Conservation (phyloP, 2,329 filamentous ascomycete species). For the Pseudodiploospora longispora region DNA sequence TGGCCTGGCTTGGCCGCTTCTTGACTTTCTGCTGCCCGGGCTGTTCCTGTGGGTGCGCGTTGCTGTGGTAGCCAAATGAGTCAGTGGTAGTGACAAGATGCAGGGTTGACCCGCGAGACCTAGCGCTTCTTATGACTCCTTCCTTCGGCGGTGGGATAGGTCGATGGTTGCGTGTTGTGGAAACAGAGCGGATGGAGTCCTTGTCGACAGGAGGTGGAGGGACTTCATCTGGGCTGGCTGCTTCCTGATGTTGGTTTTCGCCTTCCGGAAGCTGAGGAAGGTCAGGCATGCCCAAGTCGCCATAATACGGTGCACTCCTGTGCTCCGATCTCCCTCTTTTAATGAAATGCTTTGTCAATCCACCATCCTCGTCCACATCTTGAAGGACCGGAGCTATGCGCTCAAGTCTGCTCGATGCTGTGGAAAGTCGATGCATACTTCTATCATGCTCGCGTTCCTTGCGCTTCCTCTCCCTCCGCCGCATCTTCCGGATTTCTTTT, state of each 20-base stretch:
- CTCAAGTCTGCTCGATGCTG: conserved; percentile 80
- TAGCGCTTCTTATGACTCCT: conserved; percentile 55
- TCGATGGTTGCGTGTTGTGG: conserved; percentile 67
- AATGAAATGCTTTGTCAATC: conserved; percentile 36
- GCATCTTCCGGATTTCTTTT: conserved; percentile 86
- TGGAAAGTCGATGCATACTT: conserved; percentile 73
- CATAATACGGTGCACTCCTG: conserved; percentile 57
- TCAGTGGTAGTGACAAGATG: conserved; percentile 69
- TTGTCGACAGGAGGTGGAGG: conserved; percentile 72
- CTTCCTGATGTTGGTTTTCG: conserved; percentile 28
- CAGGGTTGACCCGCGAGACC: conserved; percentile 74
- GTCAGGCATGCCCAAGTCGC: conserved; percentile 60
- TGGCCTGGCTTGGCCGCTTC: conserved; percentile 50
- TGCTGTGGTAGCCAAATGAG: conserved; percentile 30
- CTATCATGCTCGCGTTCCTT: conserved; percentile 79
- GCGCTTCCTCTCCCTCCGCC: conserved; percentile 69
- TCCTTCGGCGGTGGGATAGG: conserved; percentile 84
- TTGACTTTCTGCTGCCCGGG: conserved; percentile 37
- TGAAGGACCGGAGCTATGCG: conserved; percentile 68
- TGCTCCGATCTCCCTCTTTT: conserved; percentile 68
- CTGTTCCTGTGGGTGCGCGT: conserved; percentile 21
- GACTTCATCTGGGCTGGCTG: conserved; percentile 24
- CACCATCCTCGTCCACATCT: conserved; percentile 71
- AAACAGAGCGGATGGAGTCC: conserved; percentile 64
- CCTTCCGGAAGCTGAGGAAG: conserved; percentile 69